Percentiles rank a stretch among this genome's conserved stretches.
These are phyloP conservation scores for Kockiozyma suomiensis DNA, from an alignment of 805 yeast genomes.

Conservation along the genomic window DNA sequence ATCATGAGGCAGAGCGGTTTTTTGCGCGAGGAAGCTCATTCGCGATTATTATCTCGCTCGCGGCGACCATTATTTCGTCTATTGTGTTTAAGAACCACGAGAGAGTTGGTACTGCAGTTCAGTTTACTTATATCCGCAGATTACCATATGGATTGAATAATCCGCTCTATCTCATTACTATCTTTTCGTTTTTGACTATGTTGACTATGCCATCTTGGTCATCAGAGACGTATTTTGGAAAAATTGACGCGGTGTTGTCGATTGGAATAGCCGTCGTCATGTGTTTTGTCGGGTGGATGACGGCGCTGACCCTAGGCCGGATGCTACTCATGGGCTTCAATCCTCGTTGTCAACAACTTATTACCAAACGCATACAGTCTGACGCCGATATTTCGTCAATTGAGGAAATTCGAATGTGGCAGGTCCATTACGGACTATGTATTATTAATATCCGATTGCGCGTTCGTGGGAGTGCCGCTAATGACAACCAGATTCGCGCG, in stretches of 20 bases:
- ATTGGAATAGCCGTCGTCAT: conserved; percentile 46
- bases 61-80: conserved; percentile 44
- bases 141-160: conserved; percentile 29
- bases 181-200: conserved; percentile 9
- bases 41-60: conserved; percentile 34
- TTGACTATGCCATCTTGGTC: conserved; percentile 19
- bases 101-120: conserved; percentile 37
- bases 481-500: conserved; percentile 42
- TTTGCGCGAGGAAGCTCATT: conserved; percentile 22
- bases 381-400: conserved; percentile 41
- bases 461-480: conserved; percentile 42
- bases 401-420: conserved; percentile 45
- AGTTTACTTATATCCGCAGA: conserved; percentile 21
- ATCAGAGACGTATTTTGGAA: conserved; percentile 35
- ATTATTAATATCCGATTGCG: conserved; percentile 44
- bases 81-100: conserved; percentile 43
- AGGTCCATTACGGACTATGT: conserved; percentile 50
- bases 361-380: conserved; percentile 28
- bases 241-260: conserved; percentile 43
- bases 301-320: conserved; percentile 47
- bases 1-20: conserved; percentile 29
- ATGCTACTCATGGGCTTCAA: conserved; percentile 50
- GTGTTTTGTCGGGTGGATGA: conserved; percentile 47
- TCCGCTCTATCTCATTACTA: conserved; percentile 24
- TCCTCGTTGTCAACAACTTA: conserved; percentile 42